Base-by-base conservation (phyloP, 2,329 filamentous ascomycete genomes). In the Fusarium sp. region DNA sequence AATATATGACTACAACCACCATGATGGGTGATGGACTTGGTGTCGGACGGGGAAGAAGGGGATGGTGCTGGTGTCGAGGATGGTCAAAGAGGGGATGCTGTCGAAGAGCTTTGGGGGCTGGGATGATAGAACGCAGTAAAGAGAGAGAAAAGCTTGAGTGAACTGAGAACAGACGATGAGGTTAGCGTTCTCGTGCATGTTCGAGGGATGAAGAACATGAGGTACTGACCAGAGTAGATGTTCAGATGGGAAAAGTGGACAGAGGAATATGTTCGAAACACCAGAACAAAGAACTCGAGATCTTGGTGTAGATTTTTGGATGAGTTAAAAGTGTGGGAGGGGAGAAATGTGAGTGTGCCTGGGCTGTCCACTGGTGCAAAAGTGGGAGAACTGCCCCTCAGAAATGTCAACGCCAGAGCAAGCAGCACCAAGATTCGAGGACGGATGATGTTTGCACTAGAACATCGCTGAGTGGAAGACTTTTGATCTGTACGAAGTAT, bases 221-320 rank as follows among this genome's bases (percentile, higher is more conserved):
- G 30, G 26, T 7, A 68, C 65, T 48, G 32, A 61, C 65, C 47
- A 32, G 30, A 34, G 40, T 30, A 46, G 23, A 38, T 52, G 48
- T 62, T 62, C 47, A 47, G 40, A 30, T 4, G 15, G 21, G 50
- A 56, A 65, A 39, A 60, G n/a, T 23, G 4, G 21, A 40, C 15
- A 19, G 23, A 19, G 23, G 4, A 39, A 19, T 19, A 11, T 19
- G 1, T 11, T 11, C 17, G 6, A 30, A 45, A 48, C 21, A 24
- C 17, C 3, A 24, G 17, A 30, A 39, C 14, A 50, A 65, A 55
- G 32, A 59, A 36, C 1, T 17, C 14, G 8, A 15, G 6, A 17
- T 4, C 10, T 7, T 36, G 12, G 0, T 19, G 19, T 17, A 10
- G 12, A 44, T 21, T 36, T 49, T 15, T 5, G 23, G n/a, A 10